These are phyloP conservation scores for Phytophthora uliginosa DNA, from an alignment of 352 stramenopile species.

Conservation along the genomic window DNA sequence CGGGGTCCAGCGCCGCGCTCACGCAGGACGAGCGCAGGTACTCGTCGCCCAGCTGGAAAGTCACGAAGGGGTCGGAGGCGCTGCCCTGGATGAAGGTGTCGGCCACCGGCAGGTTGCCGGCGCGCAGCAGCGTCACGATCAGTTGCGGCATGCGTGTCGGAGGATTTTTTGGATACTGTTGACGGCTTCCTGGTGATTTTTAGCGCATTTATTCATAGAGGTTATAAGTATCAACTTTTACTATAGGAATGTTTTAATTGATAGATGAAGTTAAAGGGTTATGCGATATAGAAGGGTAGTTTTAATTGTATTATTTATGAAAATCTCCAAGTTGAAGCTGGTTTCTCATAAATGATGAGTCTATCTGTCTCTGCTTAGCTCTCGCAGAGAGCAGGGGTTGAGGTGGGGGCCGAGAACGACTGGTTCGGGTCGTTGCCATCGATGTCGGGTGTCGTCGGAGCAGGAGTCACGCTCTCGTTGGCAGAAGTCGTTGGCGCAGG, in stretches of 20 bases:
- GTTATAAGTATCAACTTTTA: too few relatives aligned
- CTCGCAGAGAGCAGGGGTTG: background rate
- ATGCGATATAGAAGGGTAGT: background rate
- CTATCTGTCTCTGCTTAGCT: background rate
- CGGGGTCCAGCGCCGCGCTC: conserved; percentile 61
- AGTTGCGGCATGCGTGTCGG: conserved; percentile 63
- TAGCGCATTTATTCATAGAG: too few relatives aligned
- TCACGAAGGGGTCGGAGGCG: conserved; percentile 82
- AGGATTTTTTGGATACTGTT: conserved; percentile 22
- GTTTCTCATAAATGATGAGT: background rate
- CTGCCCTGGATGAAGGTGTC: conserved; percentile 64
- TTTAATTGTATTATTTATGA: background rate
- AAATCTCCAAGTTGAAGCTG: conserved; percentile 8
- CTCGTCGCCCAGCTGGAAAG: conserved; percentile 62
- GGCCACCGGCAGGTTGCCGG: conserved; percentile 71
- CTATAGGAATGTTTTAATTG: too few relatives aligned
- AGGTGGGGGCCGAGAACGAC: background rate
- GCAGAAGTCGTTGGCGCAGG: conserved; percentile 14
- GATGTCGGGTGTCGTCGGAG: conserved; percentile 1
- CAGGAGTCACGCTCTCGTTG: conserved; percentile 7
- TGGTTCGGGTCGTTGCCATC: background rate
- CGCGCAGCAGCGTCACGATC: conserved; percentile 71
- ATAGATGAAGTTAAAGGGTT: too few relatives aligned
- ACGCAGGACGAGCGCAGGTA: conserved; percentile 62
- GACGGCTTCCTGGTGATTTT: background rate